Percentiles rank a stretch among this genome's conserved stretches.
Conservation (phyloP, 2,329 filamentous ascomycete species). For the Cercospora sp. region DNA sequence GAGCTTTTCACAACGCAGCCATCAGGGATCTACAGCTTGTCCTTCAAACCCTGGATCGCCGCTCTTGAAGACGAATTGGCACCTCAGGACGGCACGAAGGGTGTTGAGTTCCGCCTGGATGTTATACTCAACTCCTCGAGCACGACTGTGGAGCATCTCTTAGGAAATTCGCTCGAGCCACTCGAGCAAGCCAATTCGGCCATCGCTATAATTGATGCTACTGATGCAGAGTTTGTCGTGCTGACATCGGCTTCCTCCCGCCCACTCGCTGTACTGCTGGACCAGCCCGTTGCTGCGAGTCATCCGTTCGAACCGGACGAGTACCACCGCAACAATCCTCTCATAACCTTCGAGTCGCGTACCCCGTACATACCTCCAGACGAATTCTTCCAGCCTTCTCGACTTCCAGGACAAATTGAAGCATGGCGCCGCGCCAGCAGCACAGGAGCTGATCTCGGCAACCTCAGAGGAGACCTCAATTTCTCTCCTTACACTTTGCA, state of each 20-base stretch:
- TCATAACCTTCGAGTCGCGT: slow-evolving; percentile 60
- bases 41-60: slow-evolving; percentile 58
- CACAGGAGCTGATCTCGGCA: slow-evolving; percentile 46
- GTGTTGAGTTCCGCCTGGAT: slow-evolving; percentile 58
- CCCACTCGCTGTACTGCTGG: slow-evolving; percentile 51
- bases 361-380: slow-evolving; percentile 53
- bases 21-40: slow-evolving; percentile 57
- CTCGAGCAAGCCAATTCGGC: slow-evolving; percentile 42
- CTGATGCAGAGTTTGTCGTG: slow-evolving; percentile 61
- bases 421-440: slow-evolving; percentile 24
- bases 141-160: slow-evolving; percentile 49
- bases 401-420: slow-evolving; percentile 52
- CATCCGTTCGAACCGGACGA: slow-evolving; percentile 43
- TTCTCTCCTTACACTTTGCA: slow-evolving; percentile 70
- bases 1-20: slow-evolving; percentile 60
- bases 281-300: slow-evolving; percentile 60
- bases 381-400: slow-evolving; percentile 60
- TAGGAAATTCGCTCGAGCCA: slow-evolving; percentile 37
- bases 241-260: slow-evolving; percentile 42
- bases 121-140: slow-evolving; percentile 56
- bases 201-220: slow-evolving; percentile 55
- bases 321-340: slow-evolving; percentile 18
- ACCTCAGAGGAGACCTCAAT: slow-evolving; percentile 67
- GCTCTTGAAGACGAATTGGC: slow-evolving; percentile 58
- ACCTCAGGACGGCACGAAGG: slow-evolving; percentile 44